Conservation (phyloP, 2,329 filamentous ascomycete genomes). For the Rutstroemia sydowiana region DNA sequence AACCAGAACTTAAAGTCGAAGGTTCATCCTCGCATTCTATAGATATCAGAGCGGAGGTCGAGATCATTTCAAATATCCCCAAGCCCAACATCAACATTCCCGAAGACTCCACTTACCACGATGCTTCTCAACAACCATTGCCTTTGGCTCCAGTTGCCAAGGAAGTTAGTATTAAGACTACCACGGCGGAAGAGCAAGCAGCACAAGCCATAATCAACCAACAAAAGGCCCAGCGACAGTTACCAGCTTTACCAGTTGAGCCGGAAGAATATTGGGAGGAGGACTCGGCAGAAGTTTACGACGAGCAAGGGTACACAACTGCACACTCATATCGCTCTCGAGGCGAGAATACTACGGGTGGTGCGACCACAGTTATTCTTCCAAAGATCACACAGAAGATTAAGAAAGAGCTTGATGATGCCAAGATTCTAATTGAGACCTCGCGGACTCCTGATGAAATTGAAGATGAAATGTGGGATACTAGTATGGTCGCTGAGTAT, state of each 20-base stretch:
- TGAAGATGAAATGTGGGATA: slow-evolving; percentile 86
- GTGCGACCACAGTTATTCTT: slow-evolving; percentile 57
- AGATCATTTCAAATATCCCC: neutral
- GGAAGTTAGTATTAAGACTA: slow-evolving; percentile 9
- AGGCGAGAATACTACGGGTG: slow-evolving; percentile 64
- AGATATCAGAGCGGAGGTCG: slow-evolving; percentile 18
- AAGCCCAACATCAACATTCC: neutral
- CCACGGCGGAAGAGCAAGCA: slow-evolving; percentile 3
- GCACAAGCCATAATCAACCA: slow-evolving; percentile 1
- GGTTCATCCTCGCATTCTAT: slow-evolving; percentile 20
- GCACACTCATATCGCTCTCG: slow-evolving; percentile 72
- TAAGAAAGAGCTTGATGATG: slow-evolving; percentile 64
- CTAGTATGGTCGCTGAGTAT: slow-evolving; percentile 97
- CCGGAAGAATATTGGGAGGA: slow-evolving; percentile 67
- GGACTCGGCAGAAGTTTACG: slow-evolving; percentile 62
- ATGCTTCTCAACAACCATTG: neutral
- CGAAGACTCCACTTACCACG: neutral
- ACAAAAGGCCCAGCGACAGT: slow-evolving; percentile 9
- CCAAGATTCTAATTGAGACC: slow-evolving; percentile 31
- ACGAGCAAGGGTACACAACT: slow-evolving; percentile 64
- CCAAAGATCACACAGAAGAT: slow-evolving; percentile 65
- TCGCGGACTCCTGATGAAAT: slow-evolving; percentile 58
- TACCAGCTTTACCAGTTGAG: slow-evolving; percentile 35
- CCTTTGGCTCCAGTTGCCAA: slow-evolving; percentile 4
- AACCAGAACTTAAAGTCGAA: slow-evolving; percentile 24